A percentile compares a stretch with the other conserved stretches of the same genome.
These are phyloP conservation scores for Mortierella hygrophila DNA, from an alignment of 192 early-diverging fungal genomes.

Conservation along the genomic window DNA sequence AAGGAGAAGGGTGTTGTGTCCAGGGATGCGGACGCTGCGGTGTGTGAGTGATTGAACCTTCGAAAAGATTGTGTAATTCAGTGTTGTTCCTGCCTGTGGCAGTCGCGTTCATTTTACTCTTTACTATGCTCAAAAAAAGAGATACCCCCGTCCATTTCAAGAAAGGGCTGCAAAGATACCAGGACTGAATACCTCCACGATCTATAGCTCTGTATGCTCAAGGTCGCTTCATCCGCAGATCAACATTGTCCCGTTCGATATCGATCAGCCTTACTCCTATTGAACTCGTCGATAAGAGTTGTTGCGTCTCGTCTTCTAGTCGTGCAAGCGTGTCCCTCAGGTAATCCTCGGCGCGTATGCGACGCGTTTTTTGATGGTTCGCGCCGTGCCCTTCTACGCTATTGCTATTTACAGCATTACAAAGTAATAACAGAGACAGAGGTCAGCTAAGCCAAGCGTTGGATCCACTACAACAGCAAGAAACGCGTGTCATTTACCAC, in stretches of 20 bases:
- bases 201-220: neutral
- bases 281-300: neutral
- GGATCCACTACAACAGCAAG: no score
- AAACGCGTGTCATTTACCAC: neutral
- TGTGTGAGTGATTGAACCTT: no score
- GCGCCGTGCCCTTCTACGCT: neutral
- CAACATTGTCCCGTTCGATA: neutral
- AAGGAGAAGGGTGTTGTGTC: no score
- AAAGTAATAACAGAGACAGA: neutral
- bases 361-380: neutral
- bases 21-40: no score
- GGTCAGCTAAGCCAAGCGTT: neutral
- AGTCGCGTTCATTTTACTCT: no score
- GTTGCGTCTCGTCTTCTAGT: neutral
- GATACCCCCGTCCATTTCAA: no score
- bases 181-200: no score
- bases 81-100: no score
- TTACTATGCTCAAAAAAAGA: no score
- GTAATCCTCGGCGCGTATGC: conserved; percentile 6
- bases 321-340: neutral
- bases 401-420: neutral
- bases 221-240: neutral
- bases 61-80: no score
- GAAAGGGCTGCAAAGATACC: no score
- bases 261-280: neutral